Conservation (phyloP, 2,329 filamentous ascomycete species). For the Paraphoma chrysanthemicola region DNA sequence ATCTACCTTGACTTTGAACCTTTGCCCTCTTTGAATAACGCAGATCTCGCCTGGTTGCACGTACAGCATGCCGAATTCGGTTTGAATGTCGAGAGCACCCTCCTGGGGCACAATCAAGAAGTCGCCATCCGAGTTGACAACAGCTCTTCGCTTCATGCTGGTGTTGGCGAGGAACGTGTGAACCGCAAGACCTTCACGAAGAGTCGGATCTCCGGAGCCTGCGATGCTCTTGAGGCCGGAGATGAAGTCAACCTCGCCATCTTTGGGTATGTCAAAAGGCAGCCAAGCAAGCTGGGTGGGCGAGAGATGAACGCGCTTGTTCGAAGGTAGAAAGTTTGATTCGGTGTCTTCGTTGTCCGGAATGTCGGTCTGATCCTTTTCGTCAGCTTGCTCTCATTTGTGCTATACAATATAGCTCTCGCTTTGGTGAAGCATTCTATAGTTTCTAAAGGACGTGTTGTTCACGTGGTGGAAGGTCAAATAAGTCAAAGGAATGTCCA, state of each 20-base stretch:
- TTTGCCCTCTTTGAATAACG: constrained; percentile 76
- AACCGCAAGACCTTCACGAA: constrained; percentile 45
- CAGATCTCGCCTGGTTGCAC: constrained; percentile 81
- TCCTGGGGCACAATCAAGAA: constrained; percentile 78
- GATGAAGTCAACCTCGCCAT: constrained; percentile 42
- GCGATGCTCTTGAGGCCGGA: constrained; percentile 47
- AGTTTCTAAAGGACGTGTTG: too few species aligned
- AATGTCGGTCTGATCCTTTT: constrained; percentile 37
- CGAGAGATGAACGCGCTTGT: constrained; percentile 45
- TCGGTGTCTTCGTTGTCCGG: constrained; percentile 46
- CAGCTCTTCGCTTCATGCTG: constrained; percentile 48
- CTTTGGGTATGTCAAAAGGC: constrained; percentile 43
- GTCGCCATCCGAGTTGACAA: constrained; percentile 73
- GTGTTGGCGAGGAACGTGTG: constrained; percentile 45
- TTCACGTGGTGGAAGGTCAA: too few species aligned
- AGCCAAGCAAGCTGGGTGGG: constrained; percentile 48
- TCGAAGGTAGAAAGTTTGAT: constrained; percentile 44
- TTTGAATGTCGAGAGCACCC: constrained; percentile 76
- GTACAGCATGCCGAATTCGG: constrained; percentile 75
- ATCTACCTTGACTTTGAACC: constrained; percentile 73
- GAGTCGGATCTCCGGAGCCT: constrained; percentile 47
- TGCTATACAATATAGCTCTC: neutral
- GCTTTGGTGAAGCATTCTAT: too few species aligned
- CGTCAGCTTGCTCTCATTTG: constrained; percentile 28
- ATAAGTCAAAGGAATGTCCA: neutral